Base-by-base conservation (phyloP, 2,329 filamentous ascomycete species). In the Fusarium sp. region DNA sequence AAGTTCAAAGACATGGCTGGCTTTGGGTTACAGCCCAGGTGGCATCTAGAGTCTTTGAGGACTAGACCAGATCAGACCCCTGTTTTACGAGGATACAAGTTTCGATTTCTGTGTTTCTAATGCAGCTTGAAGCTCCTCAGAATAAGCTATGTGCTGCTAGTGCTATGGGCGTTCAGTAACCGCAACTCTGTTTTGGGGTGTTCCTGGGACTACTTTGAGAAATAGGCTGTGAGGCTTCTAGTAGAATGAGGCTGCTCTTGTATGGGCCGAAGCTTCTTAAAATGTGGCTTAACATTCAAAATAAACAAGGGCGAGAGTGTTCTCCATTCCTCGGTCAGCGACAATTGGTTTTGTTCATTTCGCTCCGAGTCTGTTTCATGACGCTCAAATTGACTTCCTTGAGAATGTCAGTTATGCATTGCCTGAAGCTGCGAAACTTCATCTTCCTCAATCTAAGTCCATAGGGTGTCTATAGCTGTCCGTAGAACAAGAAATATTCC, bases 381-480 rank as follows among this genome's bases (percentile, higher is more conserved):
- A 40, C n/a, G 25, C 46, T 46, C 32, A 37, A 19, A 25, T 44
- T 53, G 25, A 11, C 40, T 30, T 30, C 47, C 28, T 61, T 47
- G 66, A 59, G 28, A 69, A 42, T 64, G 44, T 61, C 52, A 52
- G 47, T 69, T 54, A 62, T 67, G 64, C 38, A 61, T 65, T 67
- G 49, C 49, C 66, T 52, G 62, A 69, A 77, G 75, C 60, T 59
- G 71, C 57, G 63, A 73, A 70, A 68, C 71, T 74, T 70, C 62
- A 52, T 59, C 63, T 62, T 58, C 44, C 61, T 40, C 58, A 65
- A 66, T 64, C 71, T 74, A 65, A 46, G 57, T 44, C 71, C 47
- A 57, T 38, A 38, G 71, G 59, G 64, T 74, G 67, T 75, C 70
- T 74, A 69, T 74, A 71, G 30, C 32, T 63, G 49, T 60, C 61